These are phyloP conservation scores for Ogataea nitratoaversa DNA, from an alignment of 805 yeast species.

Conservation along the genomic window DNA sequence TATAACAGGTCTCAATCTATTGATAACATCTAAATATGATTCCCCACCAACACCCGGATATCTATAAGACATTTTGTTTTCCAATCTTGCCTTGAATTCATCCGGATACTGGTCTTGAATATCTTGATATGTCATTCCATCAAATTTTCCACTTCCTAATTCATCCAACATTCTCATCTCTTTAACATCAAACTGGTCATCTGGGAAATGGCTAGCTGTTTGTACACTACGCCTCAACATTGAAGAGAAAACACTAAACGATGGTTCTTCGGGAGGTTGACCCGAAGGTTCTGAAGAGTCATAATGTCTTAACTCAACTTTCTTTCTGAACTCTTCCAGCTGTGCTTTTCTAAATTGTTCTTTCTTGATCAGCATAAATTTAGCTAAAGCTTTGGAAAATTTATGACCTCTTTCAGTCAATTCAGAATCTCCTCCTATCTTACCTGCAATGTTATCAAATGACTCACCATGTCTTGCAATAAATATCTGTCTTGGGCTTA, in stretches of 20 bases:
- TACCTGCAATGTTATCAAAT: constrained; percentile 76
- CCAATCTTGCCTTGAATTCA: constrained; percentile 73
- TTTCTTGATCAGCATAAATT: constrained; percentile 70
- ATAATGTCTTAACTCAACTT: constrained; percentile 34
- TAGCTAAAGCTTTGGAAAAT: constrained; percentile 68
- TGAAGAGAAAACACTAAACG: constrained; percentile 89
- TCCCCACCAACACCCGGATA: constrained; percentile 99
- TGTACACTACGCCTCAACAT: constrained; percentile 77
- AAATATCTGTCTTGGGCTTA: constrained; percentile 88
- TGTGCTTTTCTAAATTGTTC: constrained; percentile 62
- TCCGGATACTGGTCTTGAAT: constrained; percentile 68
- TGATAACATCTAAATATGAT: constrained; percentile 88
- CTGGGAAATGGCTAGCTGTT: constrained; percentile 74
- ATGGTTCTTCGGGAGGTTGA: constrained; percentile 55
- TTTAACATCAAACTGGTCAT: constrained; percentile 68
- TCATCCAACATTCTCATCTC: constrained; percentile 93
- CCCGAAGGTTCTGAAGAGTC: constrained; percentile 5
- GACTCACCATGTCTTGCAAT: constrained; percentile 94
- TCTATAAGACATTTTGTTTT: constrained; percentile 77
- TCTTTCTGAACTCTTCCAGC: constrained; percentile 46
- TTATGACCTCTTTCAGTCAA: constrained; percentile 74
- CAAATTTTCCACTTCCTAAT: constrained; percentile 87
- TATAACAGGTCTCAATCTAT: constrained; percentile 82
- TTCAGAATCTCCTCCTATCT: constrained; percentile 87
- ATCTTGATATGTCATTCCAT: constrained; percentile 89